phyloP scores from a whole-genome alignment of 2,329 filamentous ascomycete species.

The Pseudocercospora macadamiae region DNA sequence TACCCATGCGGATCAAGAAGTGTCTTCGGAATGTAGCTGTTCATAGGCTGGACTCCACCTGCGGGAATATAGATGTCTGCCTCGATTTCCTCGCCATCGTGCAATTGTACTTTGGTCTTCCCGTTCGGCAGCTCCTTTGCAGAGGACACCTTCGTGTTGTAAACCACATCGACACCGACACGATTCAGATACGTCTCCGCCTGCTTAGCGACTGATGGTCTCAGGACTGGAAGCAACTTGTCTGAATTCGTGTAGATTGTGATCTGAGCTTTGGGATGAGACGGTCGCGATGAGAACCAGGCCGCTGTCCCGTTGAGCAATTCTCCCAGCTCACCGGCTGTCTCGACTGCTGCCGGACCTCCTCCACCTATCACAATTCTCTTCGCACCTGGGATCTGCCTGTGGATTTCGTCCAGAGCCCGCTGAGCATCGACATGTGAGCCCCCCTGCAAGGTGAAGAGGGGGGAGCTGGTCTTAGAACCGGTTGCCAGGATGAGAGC shows the following conservation, averaged over 20 bases:
- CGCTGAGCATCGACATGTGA: conserved; percentile 26
- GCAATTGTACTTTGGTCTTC: conserved; percentile 44
- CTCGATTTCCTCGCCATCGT: conserved; percentile 48
- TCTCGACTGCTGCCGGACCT: conserved; percentile 38
- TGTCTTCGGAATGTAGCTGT: conserved; percentile 49
- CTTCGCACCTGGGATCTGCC: conserved; percentile 22
- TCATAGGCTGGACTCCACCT: conserved; percentile 54
- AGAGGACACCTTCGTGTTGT: conserved; percentile 65
- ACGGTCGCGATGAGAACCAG: conserved; percentile 40
- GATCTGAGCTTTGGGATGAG: conserved; percentile 43
- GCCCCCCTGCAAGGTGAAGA: conserved; percentile 44
- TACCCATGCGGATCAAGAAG: conserved; percentile 51
- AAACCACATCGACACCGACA: conserved; percentile 80
- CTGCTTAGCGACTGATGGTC: conserved; percentile 41
- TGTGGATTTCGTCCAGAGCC: conserved; percentile 33
- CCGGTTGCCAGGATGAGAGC: conserved; percentile 59
- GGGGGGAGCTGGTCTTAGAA: conserved; percentile 46
- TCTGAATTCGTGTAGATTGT: conserved; percentile 46
- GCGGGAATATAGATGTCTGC: conserved; percentile 57
- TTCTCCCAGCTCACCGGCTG: conserved; percentile 38
- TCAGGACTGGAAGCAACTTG: conserved; percentile 46
- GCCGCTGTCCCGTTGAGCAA: conserved; percentile 46
- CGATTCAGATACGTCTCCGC: conserved; percentile 64
- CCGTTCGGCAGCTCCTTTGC: conserved; percentile 47
- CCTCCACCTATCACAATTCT: conserved; percentile 38